Base-by-base conservation (phyloP, 2,329 filamentous ascomycete genomes). In the Bipolaris zeicola region DNA sequence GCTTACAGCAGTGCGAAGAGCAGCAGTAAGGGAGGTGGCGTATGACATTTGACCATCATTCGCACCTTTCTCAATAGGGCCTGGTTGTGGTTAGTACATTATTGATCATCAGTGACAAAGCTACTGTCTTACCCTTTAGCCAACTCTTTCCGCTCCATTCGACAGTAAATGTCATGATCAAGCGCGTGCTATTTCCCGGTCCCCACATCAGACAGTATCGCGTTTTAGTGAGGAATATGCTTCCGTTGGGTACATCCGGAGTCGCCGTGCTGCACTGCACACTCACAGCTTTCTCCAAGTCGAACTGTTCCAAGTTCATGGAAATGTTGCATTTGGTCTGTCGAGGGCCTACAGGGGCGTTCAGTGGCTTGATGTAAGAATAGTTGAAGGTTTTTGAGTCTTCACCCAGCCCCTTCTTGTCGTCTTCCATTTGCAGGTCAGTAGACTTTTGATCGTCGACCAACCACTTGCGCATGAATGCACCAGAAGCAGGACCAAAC, bases 61-160 rank as follows among this genome's bases (percentile, higher is more conserved):
- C 41, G 93, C 92, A 57, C 92, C 94, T 75, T 96, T 97, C 74
- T 99, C 95, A 66, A 99, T 99, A 2, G 95, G 91, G 61, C 90
- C 92, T 96, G 63, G 18, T 14, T 34, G 14, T 28, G 22, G 57
- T 69, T 58, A 71, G 41, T 50, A 47, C 7, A n/a, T 18, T 11
- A 41, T 2, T 2, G 3, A 37, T 36, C 24, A 41, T 28, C 24
- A 26, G n/a, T 22, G n/a, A 43, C 16, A 24, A 45, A 34, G 39
- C 37, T 20, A 79, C 70, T 81, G 58, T 44, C 81, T 73, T 81
- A 96, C 93, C 91, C 80, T 95, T 97, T 43, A 99, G 80, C 95
- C 95, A 99, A 80, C 93, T 97, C 82, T 98, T 99, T 67, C 93
- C 93, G 3, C 89, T 89, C 96, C 96, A 99, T 71, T 99, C 96